Evolutionary conservation across 768 basidiomycete genomes (phyloP), one percentile per base, ranked within the genome.

Genomic region (Tricholoma furcatifolium): DNA sequence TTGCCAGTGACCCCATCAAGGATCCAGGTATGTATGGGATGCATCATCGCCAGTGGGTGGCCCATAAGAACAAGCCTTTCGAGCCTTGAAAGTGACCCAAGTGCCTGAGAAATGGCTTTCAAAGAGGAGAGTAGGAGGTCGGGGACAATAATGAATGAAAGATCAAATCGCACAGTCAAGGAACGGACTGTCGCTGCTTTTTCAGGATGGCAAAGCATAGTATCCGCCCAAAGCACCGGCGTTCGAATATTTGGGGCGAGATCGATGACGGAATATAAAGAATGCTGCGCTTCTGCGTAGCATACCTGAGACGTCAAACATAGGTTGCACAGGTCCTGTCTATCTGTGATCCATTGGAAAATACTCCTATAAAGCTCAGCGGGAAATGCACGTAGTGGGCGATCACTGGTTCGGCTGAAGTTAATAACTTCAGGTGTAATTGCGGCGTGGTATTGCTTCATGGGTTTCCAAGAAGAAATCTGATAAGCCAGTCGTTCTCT

Each of bases 31-130:
- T 58, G 45, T 38, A 61, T 53, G 10, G 57, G 60, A 51, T 61
- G 55, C 62, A 61, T 63, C 60, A 61, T 63, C 21, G 51, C 62
- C 31, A 43, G 46, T 21, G 60, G 54, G 49, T 63, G 60, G 6
- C 62, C 62, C 20, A 54, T 11, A 12, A 61, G 52, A 6, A 57
- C 48, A 39, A 57, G 60, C 18, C 41, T 57, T 21, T 52, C 41
- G 15, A 63, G 53, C 15, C 55, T 57, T n/a, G 23, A 45, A 3
- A 63, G 55, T 31, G 49, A 39, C 31, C 34, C 41, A 10, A 63
- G 47, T 15, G 60, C 62, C 27, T 57, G 55, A 2, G 60, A 44
- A n/a, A 63, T 63, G 7, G 42, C 24, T 48, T 50, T 43, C 21
- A 62, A 41, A 20, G 61, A 53, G 1, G 57, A 43, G 2, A 59